These are phyloP conservation scores for Nakazawaea ishiwadae DNA, from an alignment of 805 yeast species.

Conservation along the genomic window DNA sequence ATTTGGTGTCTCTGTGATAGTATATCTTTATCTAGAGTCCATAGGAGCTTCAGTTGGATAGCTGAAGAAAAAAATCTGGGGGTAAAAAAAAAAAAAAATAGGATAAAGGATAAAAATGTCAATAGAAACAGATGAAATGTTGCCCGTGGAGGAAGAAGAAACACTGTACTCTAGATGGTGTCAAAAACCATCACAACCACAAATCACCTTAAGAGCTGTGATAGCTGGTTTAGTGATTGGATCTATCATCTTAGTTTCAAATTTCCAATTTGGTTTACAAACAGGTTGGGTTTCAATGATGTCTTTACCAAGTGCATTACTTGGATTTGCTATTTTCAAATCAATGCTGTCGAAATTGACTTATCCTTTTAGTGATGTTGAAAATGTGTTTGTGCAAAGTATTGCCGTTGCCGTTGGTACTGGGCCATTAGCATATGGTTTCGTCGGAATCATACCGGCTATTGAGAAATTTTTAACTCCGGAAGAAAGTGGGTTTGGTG, in stretches of 20 bases:
- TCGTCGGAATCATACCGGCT: constrained; percentile 95
- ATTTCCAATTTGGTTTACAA: constrained; percentile 94
- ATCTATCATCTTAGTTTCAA: constrained; percentile 77
- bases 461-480: constrained; percentile 79
- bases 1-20: no score
- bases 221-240: constrained; percentile 82
- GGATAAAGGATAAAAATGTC: no score
- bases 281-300: constrained; percentile 99
- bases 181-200: constrained; percentile 51
- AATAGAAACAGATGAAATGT: no score
- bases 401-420: constrained; percentile 97
- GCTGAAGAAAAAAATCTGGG: no score
- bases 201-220: constrained; percentile 70
- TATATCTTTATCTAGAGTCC: no score
- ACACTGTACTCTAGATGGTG: constrained; percentile 25
- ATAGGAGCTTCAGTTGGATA: no score
- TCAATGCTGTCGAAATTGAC: constrained; percentile 32
- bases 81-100: no score
- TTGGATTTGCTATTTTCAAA: constrained; percentile 82
- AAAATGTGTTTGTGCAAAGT: constrained; percentile 88
- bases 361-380: constrained; percentile 75
- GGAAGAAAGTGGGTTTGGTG: constrained; percentile 67
- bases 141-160: no score
- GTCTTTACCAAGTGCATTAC: constrained; percentile 89
- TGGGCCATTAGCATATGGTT: constrained; percentile 92